These are phyloP conservation scores for Oenanthe sinensis DNA, from an alignment of 129 eudicot genomes.

Conservation along the genomic window DNA sequence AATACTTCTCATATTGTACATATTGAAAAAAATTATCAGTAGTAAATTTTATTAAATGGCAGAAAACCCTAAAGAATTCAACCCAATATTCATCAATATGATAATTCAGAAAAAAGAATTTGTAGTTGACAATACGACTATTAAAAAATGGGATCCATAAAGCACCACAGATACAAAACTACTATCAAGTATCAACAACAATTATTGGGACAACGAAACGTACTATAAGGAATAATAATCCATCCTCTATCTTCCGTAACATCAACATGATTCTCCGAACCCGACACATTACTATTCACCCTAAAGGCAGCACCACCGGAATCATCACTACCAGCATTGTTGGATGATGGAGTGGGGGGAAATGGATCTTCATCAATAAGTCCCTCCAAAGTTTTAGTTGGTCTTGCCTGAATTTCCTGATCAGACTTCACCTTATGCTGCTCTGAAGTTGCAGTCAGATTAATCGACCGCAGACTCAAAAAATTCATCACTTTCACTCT, in stretches of 20 bases:
- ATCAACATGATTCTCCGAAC: constrained; percentile 50
- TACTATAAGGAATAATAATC: constrained; percentile 79
- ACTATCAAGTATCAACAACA: not conserved
- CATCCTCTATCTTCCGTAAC: constrained; percentile 76
- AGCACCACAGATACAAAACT: not conserved
- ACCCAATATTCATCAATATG: not conserved
- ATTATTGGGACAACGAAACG: not conserved
- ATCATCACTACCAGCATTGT: constrained; percentile 14
- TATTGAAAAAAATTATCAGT: not conserved
- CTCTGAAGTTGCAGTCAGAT: constrained; percentile 48
- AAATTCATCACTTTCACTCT: constrained; percentile 52
- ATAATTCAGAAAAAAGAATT: not conserved
- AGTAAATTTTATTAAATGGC: not conserved
- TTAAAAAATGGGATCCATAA: too few species aligned
- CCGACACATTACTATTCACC: constrained; percentile 24
- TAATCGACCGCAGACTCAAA: constrained; percentile 65
- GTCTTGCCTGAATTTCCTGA: constrained; percentile 10
- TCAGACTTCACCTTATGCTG: constrained; percentile 16
- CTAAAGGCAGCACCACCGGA: constrained; percentile 25
- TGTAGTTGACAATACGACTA: not conserved
- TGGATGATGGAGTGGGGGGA: constrained; percentile 23
- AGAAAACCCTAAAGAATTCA: not conserved
- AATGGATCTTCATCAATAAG: constrained; percentile 55
- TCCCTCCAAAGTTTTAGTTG: constrained; percentile 56
- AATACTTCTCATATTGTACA: not conserved